phyloP scores from a whole-genome alignment of 2,329 filamentous ascomycete genomes.

The Neocatenulostroma microsporum region DNA sequence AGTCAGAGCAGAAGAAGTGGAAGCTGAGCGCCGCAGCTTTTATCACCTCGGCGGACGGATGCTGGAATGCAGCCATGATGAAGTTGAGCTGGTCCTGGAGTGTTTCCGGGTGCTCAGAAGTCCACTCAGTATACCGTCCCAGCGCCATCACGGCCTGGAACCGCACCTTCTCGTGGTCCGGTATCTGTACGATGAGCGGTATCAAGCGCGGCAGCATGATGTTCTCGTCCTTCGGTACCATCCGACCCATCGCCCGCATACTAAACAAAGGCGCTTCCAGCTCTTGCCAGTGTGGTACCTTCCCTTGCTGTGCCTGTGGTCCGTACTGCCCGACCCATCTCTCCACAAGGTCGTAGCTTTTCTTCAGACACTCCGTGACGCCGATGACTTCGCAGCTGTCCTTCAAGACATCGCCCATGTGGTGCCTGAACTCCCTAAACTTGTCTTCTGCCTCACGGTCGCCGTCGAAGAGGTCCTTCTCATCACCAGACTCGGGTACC shows the following conservation, averaged over 20 bases:
- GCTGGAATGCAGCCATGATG: conserved; percentile 86
- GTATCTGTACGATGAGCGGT: conserved; percentile 86
- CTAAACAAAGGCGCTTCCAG: conserved; percentile 92
- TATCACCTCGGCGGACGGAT: conserved; percentile 81
- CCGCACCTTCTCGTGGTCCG: conserved; percentile 92
- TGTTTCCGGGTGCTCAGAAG: conserved; percentile 83
- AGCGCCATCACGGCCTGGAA: conserved; percentile 98
- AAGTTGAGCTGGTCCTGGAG: conserved; percentile 90
- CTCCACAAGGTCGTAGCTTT: conserved; percentile 80
- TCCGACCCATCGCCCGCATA: conserved; percentile 90
- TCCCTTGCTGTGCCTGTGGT: conserved; percentile 60
- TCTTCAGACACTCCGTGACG: conserved; percentile 80
- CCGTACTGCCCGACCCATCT: conserved; percentile 80
- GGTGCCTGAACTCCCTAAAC: conserved; percentile 91
- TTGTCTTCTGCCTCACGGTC: conserved; percentile 94
- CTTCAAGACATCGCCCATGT: conserved; percentile 96
- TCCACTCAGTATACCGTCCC: conserved; percentile 97
- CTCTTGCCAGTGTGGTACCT: conserved; percentile 92
- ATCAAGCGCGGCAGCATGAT: conserved; percentile 86
- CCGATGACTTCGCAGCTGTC: conserved; percentile 96
- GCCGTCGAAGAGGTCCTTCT: conserved; percentile 85
- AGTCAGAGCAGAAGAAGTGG: conserved; percentile 96
- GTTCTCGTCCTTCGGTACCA: conserved; percentile 84
- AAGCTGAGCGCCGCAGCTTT: conserved; percentile 87
- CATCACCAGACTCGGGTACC: conserved; percentile 58